A percentile compares a stretch with the other conserved stretches of the same genome.
Conservation (phyloP, 73 alveolate genomes). For the Urostyla sp. region DNA sequence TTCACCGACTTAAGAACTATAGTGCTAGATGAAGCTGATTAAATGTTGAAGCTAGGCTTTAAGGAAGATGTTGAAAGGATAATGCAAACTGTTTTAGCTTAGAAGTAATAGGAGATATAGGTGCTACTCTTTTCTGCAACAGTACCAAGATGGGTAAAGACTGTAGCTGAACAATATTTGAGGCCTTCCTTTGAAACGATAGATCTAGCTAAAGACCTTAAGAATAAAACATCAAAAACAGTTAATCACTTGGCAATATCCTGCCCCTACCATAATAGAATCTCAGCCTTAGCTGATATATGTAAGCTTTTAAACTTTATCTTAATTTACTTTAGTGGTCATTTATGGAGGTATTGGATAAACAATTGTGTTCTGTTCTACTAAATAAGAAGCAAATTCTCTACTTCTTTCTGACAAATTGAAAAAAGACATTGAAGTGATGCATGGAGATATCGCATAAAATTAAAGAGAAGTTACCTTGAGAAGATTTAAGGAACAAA, state of each 20-base stretch:
- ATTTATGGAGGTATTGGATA: slow-evolving; percentile 91
- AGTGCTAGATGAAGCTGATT: slow-evolving; percentile 98
- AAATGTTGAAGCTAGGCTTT: slow-evolving; percentile 98
- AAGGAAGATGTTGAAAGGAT: slow-evolving; percentile 97
- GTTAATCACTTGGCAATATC: slow-evolving; percentile 92
- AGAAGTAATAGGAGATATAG: slow-evolving; percentile 51
- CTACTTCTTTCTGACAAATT: slow-evolving; percentile 88
- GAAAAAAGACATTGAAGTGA: slow-evolving; percentile 72
- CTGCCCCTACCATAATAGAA: slow-evolving; percentile 88
- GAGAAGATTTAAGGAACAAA: slow-evolving; percentile 86
- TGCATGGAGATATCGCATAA: slow-evolving; percentile 90
- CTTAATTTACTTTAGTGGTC: too few relatives aligned
- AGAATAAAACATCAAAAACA: slow-evolving; percentile 90
- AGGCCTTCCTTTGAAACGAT: slow-evolving; percentile 62
- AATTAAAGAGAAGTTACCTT: slow-evolving; percentile 86
- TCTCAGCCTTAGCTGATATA: slow-evolving; percentile 93
- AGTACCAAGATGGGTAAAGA: slow-evolving; percentile 96
- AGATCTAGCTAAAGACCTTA: slow-evolving; percentile 85
- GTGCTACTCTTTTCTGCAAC: slow-evolving; percentile 97
- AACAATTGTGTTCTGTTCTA: slow-evolving; percentile 94
- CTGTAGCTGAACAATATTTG: slow-evolving; percentile 84
- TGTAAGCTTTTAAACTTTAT: too few relatives aligned
- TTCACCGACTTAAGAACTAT: slow-evolving; percentile 76
- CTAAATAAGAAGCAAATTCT: slow-evolving; percentile 94
- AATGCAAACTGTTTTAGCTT: slow-evolving; percentile 43